phyloP scores from a whole-genome alignment of 371 early-diverging fungal genomes.

The Apophysomyces variabilis region DNA sequence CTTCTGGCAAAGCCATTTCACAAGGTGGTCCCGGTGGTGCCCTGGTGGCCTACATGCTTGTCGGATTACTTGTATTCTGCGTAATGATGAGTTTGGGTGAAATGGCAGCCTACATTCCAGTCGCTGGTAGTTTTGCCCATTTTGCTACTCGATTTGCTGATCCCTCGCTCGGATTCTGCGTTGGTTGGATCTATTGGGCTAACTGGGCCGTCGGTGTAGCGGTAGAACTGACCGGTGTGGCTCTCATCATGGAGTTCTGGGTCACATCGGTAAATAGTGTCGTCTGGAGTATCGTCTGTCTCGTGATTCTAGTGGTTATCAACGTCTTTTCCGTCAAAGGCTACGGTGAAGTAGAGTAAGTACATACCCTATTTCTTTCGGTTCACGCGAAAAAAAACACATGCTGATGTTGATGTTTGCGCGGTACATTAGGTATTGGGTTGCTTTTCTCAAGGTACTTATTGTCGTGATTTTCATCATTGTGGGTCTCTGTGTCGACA shows the following conservation, averaged over 20 bases:
- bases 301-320: constrained; percentile 56
- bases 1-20: constrained; percentile 77
- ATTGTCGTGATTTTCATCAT: constrained; percentile 71
- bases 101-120: constrained; percentile 82
- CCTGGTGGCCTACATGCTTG: constrained; percentile 66
- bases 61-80: constrained; percentile 79
- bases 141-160: constrained; percentile 82
- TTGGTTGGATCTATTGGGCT: constrained; percentile 79
- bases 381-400: background rate
- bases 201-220: constrained; percentile 82
- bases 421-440: constrained; percentile 38
- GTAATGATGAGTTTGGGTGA: constrained; percentile 82
- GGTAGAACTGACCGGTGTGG: constrained; percentile 77
- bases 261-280: constrained; percentile 55
- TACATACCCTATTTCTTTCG: background rate
- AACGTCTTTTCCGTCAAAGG: constrained; percentile 67
- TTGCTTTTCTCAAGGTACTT: constrained; percentile 53
- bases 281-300: constrained; percentile 60
- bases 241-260: constrained; percentile 80
- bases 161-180: constrained; percentile 74
- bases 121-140: constrained; percentile 78
- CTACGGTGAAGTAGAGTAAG: constrained; percentile 59
- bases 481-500: constrained; percentile 71
- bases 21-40: constrained; percentile 78
- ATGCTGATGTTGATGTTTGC: too few relatives aligned